phyloP scores from a whole-genome alignment of 202 grass and related monocot species.

The Zizania palustris region DNA sequence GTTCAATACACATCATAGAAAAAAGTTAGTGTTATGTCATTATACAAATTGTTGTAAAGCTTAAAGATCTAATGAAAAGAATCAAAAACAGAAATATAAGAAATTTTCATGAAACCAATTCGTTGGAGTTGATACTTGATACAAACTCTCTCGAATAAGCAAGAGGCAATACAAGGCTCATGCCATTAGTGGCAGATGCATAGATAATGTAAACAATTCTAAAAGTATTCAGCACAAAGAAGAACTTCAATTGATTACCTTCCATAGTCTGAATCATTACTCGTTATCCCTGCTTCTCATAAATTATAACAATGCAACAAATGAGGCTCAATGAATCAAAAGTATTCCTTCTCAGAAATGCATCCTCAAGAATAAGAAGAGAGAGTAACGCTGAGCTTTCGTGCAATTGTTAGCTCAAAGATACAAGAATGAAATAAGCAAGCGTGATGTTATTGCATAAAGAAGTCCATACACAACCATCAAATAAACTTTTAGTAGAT shows the following conservation, averaged over 20 bases:
- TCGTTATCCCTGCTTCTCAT: not conserved
- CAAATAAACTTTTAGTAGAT: no score
- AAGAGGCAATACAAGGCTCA: not conserved
- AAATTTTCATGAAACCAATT: not conserved
- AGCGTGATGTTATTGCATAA: not conserved
- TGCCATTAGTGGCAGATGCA: not conserved
- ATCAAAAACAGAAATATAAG: not conserved
- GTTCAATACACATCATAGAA: conserved; percentile 26
- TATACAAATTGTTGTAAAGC: not conserved
- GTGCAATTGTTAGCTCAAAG: conserved; percentile 20
- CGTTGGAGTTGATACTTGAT: conserved; percentile 6
- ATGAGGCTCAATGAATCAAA: not conserved
- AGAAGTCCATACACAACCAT: no score
- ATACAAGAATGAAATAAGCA: conserved; percentile 22
- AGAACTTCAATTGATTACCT: conserved; percentile 37
- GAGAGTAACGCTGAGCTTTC: conserved; percentile 12
- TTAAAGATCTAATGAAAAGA: not conserved
- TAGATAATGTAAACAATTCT: conserved; percentile 11
- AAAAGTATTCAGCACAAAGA: conserved; percentile 17
- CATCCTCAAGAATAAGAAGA: conserved; percentile 23
- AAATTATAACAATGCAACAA: not conserved
- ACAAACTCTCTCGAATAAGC: not conserved
- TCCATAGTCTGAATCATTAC: not conserved
- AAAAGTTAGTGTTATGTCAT: not conserved
- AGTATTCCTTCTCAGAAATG: not conserved